Evolutionary conservation across 2,329 filamentous ascomycete genomes (phyloP).

Genomic region (Plenodomus tracheiphilus): DNA sequence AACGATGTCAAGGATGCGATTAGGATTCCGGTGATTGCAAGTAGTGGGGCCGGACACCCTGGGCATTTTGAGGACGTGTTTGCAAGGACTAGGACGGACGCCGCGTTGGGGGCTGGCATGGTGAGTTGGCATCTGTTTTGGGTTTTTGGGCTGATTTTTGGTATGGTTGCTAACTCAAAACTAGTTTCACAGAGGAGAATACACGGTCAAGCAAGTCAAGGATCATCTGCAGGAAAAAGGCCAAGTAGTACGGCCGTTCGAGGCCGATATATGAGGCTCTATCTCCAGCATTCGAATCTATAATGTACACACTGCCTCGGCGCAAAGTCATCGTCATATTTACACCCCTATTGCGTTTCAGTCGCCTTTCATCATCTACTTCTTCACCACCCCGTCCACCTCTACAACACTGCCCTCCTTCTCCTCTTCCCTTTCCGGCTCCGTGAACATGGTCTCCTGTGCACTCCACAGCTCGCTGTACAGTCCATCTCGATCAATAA

Average conservation of each 20-base stretch:
- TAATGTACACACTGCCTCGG: too few relatives aligned
- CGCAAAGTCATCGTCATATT: too few relatives aligned
- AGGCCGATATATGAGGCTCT: conserved; percentile 45
- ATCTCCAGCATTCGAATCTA: background rate
- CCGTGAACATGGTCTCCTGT: conserved; percentile 41
- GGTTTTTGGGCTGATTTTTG: background rate
- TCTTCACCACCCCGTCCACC: background rate
- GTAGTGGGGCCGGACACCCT: conserved; percentile 86
- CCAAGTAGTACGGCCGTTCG: conserved; percentile 77
- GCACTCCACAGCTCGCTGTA: conserved; percentile 90
- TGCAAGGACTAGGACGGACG: conserved; percentile 80
- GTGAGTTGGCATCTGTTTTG: conserved; percentile 46
- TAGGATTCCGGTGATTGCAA: conserved; percentile 92
- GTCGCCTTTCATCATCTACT: background rate
- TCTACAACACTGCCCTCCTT: background rate
- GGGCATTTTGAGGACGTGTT: conserved; percentile 92
- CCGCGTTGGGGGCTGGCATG: conserved; percentile 93
- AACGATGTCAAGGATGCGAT: conserved; percentile 83
- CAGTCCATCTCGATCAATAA: conserved; percentile 77
- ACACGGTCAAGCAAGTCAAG: conserved; percentile 93
- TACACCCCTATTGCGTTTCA: too few relatives aligned
- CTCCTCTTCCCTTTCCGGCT: background rate
- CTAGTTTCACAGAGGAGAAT: conserved; percentile 92
- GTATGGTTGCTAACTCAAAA: conserved; percentile 9
- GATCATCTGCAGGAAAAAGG: conserved; percentile 73